Evolutionary conservation across 257 asterid species (phyloP).

Genomic region (Nicotiana knightiana): DNA sequence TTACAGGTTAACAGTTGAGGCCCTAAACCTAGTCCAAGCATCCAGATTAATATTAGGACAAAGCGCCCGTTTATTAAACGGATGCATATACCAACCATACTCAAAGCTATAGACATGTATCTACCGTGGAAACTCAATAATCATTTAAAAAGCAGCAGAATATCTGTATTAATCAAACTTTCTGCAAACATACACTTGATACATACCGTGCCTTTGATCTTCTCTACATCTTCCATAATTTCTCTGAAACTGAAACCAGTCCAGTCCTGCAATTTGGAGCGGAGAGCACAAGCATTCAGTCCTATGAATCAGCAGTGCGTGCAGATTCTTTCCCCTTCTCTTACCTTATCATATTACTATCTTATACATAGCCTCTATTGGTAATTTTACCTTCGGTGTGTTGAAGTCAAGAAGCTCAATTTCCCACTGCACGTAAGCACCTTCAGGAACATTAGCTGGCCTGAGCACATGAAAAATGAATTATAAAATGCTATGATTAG

Average conservation of each 20-base stretch:
- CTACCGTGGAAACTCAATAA: background rate
- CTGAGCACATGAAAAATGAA: conserved; percentile 29
- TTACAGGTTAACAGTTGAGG: background rate
- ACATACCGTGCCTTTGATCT: conserved; percentile 98
- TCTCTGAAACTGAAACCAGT: conserved; percentile 86
- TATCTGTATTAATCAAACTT: background rate
- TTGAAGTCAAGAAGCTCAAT: conserved; percentile 96
- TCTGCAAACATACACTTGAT: conserved; percentile 16
- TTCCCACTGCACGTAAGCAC: conserved; percentile 85
- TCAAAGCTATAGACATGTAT: background rate
- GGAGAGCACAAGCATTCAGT: conserved; percentile 4
- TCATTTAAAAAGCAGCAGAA: background rate
- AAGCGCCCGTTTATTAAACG: background rate
- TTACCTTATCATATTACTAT: background rate
- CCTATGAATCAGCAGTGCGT: background rate
- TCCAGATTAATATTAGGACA: background rate
- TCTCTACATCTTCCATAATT: conserved; percentile 96
- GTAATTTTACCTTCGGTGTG: conserved; percentile 59
- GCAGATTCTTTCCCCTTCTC: background rate
- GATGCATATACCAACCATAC: background rate
- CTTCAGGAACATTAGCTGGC: conserved; percentile 79
- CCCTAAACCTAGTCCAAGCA: conserved; percentile 1
- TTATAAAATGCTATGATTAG: background rate
- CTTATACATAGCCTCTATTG: background rate
- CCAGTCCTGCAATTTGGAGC: conserved; percentile 73